Base-by-base conservation (phyloP, 2,329 filamentous ascomycete species). In the Lachnellula cervina region DNA sequence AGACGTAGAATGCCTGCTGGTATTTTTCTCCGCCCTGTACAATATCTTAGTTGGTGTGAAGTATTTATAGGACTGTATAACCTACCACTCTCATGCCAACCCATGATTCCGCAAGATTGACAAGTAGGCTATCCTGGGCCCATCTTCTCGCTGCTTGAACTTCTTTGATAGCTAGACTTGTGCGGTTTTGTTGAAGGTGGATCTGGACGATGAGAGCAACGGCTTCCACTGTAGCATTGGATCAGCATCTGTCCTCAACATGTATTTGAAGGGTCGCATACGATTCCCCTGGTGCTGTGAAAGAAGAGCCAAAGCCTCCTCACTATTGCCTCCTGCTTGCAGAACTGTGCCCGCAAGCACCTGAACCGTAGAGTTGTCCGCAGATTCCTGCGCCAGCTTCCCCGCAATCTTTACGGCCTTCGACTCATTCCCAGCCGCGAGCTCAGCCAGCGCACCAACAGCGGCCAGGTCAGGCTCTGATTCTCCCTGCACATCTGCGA, bases 1-100 rank as follows among this genome's bases (percentile, higher is more conserved):
- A 97, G 59, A 97, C 93, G 78, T 99, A 97, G 74, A 96, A 97
- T 17, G 93, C 87, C 69, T 94, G 89, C 69, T 97, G 94, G 74
- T 97, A 97, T 72, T 90, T 94, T 65, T 96, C 91, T 64, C 92
- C 92, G 68, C 93, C 93, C 88, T 96, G 59, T 23, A 21, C 16
- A 32, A 44, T 13, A 19, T 23, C n/a, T 44, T 44, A 44, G 42
- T 44, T 21, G 42, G 21, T 11, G 21, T 5, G 13, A 21, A 16
- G n/a, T 9, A 11, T 11, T 44, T 23, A 32, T 32, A 44, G 4
- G 17, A 19, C 13, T 3, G 16, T 38, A 21, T 14, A 43, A 75
- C 80, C 59, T 81, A 94, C 90, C 73, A 93, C 78, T 72, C 94
- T 81, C 72, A 97, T 74, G 28, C 91, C 92, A 61, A 96, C 89